Conservation (phyloP, 2,329 filamentous ascomycete genomes). For the Colletotrichum gloeosporioides region DNA sequence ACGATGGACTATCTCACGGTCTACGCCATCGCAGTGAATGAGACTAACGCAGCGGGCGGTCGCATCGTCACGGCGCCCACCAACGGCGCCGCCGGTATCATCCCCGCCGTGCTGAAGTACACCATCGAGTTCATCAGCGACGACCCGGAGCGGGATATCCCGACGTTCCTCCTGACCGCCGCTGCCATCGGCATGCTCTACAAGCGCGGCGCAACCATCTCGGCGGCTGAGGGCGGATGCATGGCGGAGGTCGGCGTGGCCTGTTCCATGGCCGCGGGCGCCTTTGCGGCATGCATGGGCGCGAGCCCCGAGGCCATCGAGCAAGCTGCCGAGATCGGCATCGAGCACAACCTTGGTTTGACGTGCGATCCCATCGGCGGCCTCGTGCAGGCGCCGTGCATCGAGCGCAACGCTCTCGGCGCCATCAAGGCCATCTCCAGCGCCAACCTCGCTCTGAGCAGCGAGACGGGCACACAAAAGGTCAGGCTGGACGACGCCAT, state of each 20-base stretch:
- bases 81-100: slow-evolving; percentile 57
- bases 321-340: slow-evolving; percentile 57
- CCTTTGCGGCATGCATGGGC: slow-evolving; percentile 57
- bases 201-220: slow-evolving; percentile 58
- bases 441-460: slow-evolving; percentile 51
- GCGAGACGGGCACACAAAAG: slow-evolving; percentile 50
- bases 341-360: slow-evolving; percentile 56
- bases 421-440: slow-evolving; percentile 57
- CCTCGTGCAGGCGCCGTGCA: slow-evolving; percentile 56
- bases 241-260: slow-evolving; percentile 61
- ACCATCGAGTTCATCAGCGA: slow-evolving; percentile 55
- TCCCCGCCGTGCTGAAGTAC: slow-evolving; percentile 56
- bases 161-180: slow-evolving; percentile 54
- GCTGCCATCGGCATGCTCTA: slow-evolving; percentile 58
- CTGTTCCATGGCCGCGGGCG: slow-evolving; percentile 56
- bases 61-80: slow-evolving; percentile 57
- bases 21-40: slow-evolving; percentile 57
- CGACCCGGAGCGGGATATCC: slow-evolving; percentile 52
- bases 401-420: slow-evolving; percentile 55
- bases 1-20: slow-evolving; percentile 57
- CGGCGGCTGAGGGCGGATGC: slow-evolving; percentile 55
- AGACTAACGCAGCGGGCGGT: slow-evolving; percentile 57
- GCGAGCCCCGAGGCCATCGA: slow-evolving; percentile 55
- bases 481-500: slow-evolving; percentile 57
- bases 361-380: slow-evolving; percentile 58